These are phyloP conservation scores for Rhizophora mangle DNA, from an alignment of 345 rosid genomes.

Conservation along the genomic window DNA sequence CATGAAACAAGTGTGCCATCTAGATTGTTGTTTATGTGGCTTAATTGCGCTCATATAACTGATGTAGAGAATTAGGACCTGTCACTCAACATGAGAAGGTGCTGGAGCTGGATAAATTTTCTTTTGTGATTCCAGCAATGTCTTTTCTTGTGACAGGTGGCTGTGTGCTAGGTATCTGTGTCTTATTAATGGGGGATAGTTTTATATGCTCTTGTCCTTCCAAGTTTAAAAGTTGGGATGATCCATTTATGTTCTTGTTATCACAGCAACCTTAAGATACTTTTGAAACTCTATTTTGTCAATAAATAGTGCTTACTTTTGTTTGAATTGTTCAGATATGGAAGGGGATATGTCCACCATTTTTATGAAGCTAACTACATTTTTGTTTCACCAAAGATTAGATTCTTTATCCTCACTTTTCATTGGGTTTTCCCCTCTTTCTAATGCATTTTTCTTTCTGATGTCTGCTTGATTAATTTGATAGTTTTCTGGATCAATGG, in stretches of 20 bases:
- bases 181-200: no score
- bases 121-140: no score
- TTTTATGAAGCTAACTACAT: not conserved
- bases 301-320: not conserved
- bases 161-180: not conserved
- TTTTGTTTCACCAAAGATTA: not conserved
- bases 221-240: not conserved
- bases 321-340: not conserved
- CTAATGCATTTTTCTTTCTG: constrained; percentile 1
- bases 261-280: not conserved
- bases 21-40: not conserved
- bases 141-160: no score
- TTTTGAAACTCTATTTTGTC: not conserved
- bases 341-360: not conserved
- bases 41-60: not conserved
- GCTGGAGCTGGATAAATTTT: no score
- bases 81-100: not conserved
- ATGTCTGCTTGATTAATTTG: constrained; percentile 1
- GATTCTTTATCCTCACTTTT: not conserved
- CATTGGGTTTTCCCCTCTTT: not conserved
- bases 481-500: constrained; percentile 20
- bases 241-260: not conserved
- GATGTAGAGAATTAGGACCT: not conserved
- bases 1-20: not conserved
- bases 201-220: not conserved